Percentiles rank a stretch among this genome's conserved stretches.
Conservation (phyloP, 1,284 basidiomycete genomes). For the Malassezia restricta region DNA sequence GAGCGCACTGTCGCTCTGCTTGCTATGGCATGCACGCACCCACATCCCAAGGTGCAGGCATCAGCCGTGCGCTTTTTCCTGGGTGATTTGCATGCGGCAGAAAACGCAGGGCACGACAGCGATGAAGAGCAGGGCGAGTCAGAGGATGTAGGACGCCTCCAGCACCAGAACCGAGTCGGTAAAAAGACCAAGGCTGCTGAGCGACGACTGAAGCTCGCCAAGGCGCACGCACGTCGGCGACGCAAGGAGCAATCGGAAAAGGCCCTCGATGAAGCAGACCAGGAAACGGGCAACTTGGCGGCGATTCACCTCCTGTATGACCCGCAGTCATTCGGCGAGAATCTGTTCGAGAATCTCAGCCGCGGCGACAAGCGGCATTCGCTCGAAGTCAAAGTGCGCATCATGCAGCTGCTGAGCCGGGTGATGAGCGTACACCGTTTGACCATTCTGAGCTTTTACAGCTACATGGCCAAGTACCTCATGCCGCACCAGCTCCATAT, state of each 20-base stretch:
- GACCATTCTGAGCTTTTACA: constrained; percentile 89
- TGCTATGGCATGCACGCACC: constrained; percentile 83
- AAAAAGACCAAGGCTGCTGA: constrained; percentile 41
- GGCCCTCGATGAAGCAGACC: constrained; percentile 23
- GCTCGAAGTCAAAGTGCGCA: constrained; percentile 88
- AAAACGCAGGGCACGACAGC: constrained; percentile 17
- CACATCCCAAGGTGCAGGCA: constrained; percentile 83
- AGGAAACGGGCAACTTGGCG: constrained; percentile 62
- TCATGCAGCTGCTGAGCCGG: constrained; percentile 94
- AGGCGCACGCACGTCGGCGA: constrained; percentile 31
- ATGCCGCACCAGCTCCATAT: constrained; percentile 84
- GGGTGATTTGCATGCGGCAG: constrained; percentile 50
- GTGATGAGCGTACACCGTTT: constrained; percentile 88
- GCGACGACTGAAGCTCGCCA: constrained; percentile 35
- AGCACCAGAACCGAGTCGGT: constrained; percentile 42
- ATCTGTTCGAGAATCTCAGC: constrained; percentile 75
- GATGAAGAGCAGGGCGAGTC: constrained; percentile 21
- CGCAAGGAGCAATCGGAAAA: constrained; percentile 24
- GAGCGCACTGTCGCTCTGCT: constrained; percentile 87
- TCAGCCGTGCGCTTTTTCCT: constrained; percentile 97
- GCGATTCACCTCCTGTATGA: constrained; percentile 88
- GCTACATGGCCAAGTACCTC: constrained; percentile 84
- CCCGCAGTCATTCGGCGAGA: constrained; percentile 89
- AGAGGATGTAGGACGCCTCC: constrained; percentile 29
- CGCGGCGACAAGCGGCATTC: constrained; percentile 64